Percentiles rank a stretch among this genome's conserved stretches.
phyloP scores from a whole-genome alignment of 768 basidiomycete genomes.

The Holtermannia corniformis region DNA sequence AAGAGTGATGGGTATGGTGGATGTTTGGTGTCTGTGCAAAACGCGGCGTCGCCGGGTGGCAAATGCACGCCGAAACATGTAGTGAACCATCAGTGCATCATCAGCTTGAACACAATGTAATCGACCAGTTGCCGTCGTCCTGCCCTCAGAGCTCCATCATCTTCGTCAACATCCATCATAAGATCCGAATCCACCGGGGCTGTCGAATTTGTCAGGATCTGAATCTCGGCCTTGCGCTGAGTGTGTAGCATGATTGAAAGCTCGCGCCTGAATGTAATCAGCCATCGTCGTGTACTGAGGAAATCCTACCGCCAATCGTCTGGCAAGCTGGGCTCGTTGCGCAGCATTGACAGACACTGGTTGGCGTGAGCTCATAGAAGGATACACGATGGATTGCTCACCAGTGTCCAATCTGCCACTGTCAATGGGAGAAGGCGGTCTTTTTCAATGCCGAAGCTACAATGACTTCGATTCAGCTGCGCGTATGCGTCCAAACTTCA shows the following conservation, averaged over 20 bases:
- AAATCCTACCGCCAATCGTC: slow-evolving; percentile 30
- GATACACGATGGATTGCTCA: neutral
- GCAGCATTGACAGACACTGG: slow-evolving; percentile 14
- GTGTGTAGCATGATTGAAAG: slow-evolving; percentile 67
- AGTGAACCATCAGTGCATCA: neutral
- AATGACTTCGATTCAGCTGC: neutral
- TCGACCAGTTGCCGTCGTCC: neutral
- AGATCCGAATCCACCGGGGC: neutral
- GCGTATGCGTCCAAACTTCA: neutral
- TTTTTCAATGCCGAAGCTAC: slow-evolving; percentile 54
- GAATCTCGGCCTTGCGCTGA: slow-evolving; percentile 88
- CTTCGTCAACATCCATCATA: neutral
- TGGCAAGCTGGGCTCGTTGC: slow-evolving; percentile 17
- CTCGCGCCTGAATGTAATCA: slow-evolving; percentile 54
- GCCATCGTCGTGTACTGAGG: neutral
- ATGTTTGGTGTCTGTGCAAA: neutral
- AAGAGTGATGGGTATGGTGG: neutral
- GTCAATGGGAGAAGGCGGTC: slow-evolving; percentile 54
- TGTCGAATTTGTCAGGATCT: too few relatives aligned
- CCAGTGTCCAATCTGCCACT: neutral
- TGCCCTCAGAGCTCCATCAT: neutral
- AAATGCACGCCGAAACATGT: neutral
- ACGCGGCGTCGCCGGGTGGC: neutral
- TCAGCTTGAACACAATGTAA: neutral
- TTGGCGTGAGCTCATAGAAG: neutral